Conservation (phyloP, 2,329 filamentous ascomycete genomes). For the Cladophialophora psammophila region DNA sequence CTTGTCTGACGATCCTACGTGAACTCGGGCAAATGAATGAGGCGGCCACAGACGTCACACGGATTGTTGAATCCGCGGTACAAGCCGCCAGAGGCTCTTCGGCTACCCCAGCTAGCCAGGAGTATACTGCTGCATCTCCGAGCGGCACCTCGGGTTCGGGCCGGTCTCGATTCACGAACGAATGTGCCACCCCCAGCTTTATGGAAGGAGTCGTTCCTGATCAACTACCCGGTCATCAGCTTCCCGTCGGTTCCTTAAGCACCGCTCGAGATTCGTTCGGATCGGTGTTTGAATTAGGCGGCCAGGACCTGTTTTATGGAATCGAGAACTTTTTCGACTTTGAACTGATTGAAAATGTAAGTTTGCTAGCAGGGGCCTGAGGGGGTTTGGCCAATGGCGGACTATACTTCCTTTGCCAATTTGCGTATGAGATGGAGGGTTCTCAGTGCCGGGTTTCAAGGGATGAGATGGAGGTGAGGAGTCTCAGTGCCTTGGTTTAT, state of each 20-base stretch:
- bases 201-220: slow-evolving; percentile 19
- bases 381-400: not conserved
- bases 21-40: slow-evolving; percentile 18
- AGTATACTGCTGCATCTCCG: slow-evolving; percentile 1
- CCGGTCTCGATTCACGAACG: not conserved
- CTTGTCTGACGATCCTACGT: slow-evolving; percentile 6
- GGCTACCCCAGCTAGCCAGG: not conserved
- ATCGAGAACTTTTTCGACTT: slow-evolving; percentile 23
- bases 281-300: not conserved
- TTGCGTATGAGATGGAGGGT: not conserved
- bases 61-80: slow-evolving; percentile 13
- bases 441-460: too few relatives aligned
- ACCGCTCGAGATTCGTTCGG: slow-evolving; percentile 2
- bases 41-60: slow-evolving; percentile 12
- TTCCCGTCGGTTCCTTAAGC: not conserved
- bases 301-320: slow-evolving; percentile 12
- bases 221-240: not conserved
- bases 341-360: not conserved
- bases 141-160: not conserved
- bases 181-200: slow-evolving; percentile 5
- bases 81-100: slow-evolving; percentile 10
- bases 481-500: not conserved
- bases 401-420: not conserved
- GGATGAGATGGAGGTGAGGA: too few relatives aligned
- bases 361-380: not conserved